Evolutionary conservation across 495 filamentous ascomycete genomes (phyloP).

Genomic region (Podospora didyma): DNA sequence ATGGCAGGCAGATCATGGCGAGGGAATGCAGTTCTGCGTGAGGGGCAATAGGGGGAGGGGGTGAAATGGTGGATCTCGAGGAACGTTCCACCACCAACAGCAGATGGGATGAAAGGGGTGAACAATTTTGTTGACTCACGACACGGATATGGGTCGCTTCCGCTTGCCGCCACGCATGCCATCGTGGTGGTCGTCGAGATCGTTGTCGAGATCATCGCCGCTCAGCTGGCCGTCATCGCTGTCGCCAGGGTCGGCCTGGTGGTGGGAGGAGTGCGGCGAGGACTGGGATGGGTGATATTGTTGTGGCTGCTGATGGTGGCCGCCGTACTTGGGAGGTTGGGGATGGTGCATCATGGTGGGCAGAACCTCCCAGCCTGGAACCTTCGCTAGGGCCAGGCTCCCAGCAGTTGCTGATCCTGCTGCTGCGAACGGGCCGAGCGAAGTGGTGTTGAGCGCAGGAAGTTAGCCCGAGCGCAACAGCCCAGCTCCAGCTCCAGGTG

Average conservation of each 20-base stretch:
- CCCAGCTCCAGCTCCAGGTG: no score
- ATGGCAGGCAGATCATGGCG: not conserved
- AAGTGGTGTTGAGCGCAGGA: no score
- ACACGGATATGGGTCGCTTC: constrained; percentile 58
- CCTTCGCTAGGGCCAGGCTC: not conserved
- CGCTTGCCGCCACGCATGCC: constrained; percentile 41
- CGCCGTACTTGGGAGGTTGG: constrained; percentile 17
- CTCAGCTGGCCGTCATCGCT: constrained; percentile 35
- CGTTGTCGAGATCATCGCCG: constrained; percentile 37
- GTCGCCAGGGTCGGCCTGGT: constrained; percentile 16
- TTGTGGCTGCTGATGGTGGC: constrained; percentile 14
- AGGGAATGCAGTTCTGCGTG: not conserved
- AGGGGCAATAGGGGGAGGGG: not conserved
- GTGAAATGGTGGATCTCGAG: not conserved
- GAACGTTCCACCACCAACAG: not conserved
- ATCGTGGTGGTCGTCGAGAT: constrained; percentile 37
- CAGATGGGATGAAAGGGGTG: not conserved
- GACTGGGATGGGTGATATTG: constrained; percentile 2
- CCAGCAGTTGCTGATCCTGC: no score
- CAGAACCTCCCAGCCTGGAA: not conserved
- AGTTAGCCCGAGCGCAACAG: no score
- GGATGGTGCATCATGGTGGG: constrained; percentile 23
- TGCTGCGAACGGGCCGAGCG: no score
- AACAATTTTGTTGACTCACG: constrained; percentile 46
- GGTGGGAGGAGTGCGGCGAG: constrained; percentile 12